Base-by-base conservation (phyloP, 176 grass and related monocot species). In the Paspalum vaginatum region DNA sequence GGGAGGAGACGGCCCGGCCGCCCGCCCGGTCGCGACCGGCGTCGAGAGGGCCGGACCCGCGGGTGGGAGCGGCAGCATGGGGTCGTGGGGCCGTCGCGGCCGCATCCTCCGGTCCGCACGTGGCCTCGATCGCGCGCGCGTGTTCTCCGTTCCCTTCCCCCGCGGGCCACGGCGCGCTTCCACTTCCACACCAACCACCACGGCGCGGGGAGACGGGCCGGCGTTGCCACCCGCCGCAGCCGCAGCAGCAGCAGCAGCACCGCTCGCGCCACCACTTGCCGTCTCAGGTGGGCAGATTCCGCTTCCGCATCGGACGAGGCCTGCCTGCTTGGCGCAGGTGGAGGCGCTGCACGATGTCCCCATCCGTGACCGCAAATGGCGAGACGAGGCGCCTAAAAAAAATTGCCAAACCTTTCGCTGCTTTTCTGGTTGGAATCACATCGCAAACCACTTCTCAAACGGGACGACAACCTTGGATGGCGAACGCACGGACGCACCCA, bases 91-190 rank as follows among this genome's bases (percentile, higher is more conserved):
- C 47, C 61, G 51, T 51, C 45, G 61, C 61, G 46, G 3, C 77
- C 61, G 48, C 62, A 18, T 42, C 32, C 20, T 54, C 63, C 62
- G 63, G 62, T 32, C 43, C 25, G 65, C 86, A 81, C 79, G 70
- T 88, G 78, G 64, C 83, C 16, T 79, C 27, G 76, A 78, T 64
- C 77, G 72, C 44, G 50, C 65, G 58, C 87, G 76, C 47, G 45
- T 55, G 41, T 6, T 41, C 32, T 32, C 32, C 22, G n/a, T 59
- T 11, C 56, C 56, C 32, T 59, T 11, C 56, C 56, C 32, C 5
- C 18, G 9, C 9, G 20, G 53, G 57, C 32, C 32, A 32, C 32
- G 24, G n/a, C 9, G 55, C 42, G 42, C 42, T 2, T 8, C 60
- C 25, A n/a, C 42, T 2, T 8, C 60, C 25, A n/a, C 70, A 32